Evolutionary conservation across 2,329 filamentous ascomycete species (phyloP).

Genomic region (Chaetomiaceae sp.): DNA sequence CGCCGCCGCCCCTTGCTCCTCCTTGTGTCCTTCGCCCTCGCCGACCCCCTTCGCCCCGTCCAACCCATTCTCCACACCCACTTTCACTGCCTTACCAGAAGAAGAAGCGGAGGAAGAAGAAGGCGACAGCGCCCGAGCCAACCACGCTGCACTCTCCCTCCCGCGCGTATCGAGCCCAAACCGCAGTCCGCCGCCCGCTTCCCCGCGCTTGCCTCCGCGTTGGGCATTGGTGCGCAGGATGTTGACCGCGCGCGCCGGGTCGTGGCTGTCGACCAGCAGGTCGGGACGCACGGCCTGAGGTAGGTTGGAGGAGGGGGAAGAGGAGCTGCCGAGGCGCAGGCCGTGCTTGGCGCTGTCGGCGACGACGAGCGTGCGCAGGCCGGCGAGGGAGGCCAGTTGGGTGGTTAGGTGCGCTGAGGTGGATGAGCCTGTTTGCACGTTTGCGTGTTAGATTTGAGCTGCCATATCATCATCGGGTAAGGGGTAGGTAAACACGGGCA

Average conservation of each 20-base stretch:
- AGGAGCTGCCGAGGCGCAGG: slow-evolving; percentile 46
- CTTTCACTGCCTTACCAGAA: neutral
- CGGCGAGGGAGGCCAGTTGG: slow-evolving; percentile 62
- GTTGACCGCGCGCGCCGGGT: slow-evolving; percentile 57
- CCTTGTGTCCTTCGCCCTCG: too few species aligned
- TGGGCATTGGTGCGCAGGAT: slow-evolving; percentile 56
- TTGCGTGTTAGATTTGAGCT: neutral
- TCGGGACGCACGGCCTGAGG: slow-evolving; percentile 43
- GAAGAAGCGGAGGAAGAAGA: slow-evolving; percentile 11
- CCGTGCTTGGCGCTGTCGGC: slow-evolving; percentile 64
- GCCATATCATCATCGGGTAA: too few species aligned
- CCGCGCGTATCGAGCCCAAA: slow-evolving; percentile 66
- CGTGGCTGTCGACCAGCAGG: slow-evolving; percentile 62
- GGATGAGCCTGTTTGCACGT: slow-evolving; percentile 49
- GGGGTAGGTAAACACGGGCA: too few species aligned
- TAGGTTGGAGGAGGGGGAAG: slow-evolving; percentile 39
- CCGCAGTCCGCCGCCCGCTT: too few species aligned
- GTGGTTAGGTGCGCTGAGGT: slow-evolving; percentile 61
- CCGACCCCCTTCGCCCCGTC: too few species aligned
- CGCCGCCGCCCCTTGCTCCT: too few species aligned
- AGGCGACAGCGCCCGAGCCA: slow-evolving; percentile 48
- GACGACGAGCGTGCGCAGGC: slow-evolving; percentile 58
- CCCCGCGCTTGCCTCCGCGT: too few species aligned
- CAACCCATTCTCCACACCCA: too few species aligned
- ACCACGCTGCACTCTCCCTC: slow-evolving; percentile 52